Base-by-base conservation (phyloP, 768 basidiomycete species). In the Leccinum olivaceopallidum region DNA sequence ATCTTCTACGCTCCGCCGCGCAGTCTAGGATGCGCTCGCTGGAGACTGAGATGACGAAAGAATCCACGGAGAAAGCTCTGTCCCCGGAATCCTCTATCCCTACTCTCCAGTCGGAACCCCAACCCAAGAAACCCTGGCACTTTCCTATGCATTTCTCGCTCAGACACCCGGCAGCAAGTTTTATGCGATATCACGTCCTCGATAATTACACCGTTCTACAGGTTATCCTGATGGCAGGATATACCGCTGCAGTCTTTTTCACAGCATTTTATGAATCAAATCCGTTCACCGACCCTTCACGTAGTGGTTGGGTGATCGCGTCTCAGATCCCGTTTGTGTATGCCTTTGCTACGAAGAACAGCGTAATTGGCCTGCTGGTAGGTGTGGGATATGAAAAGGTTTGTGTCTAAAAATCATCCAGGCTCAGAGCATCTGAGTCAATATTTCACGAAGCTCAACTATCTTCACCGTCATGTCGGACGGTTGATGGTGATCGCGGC, bases 311-410 rank as follows among this genome's bases (percentile, higher is more conserved):
- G 76, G 73, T 90, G 6, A 77, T 83, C 13, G 71, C 80, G n/a
- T 81, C 85, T 4, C 89, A 90, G 61, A 63, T 90, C 18, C 90
- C 88, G 0, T 76, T 88, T 55, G 78, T 87, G n/a, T 81, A 87
- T 68, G 79, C 80, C 1, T 78, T 91, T 30, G 85, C 83, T 9
- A 81, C 83, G 53, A 92, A 93, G 78, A 90, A 90, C 71, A 89
- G 83, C 67, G 57, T 86, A 20, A 68, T 88, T 10, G 84, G 85
- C 9, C 69, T 76, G 50, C 65, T 88, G 8, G 65, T 87, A 22
- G 88, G 89, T 13, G 71, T 80, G 55, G 85, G 85, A 36, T 92
- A 92, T 69, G 87, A 88, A 67, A 85, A 84, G 77, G 88, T 88
- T 57, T 32, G 66, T 61, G n/a, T 52, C 53, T 53, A 13, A 53